Percentiles rank a stretch among this genome's conserved stretches.
Evolutionary conservation across 2,329 filamentous ascomycete species (phyloP).

Genomic region (Akanthomyces dipterigenus): DNA sequence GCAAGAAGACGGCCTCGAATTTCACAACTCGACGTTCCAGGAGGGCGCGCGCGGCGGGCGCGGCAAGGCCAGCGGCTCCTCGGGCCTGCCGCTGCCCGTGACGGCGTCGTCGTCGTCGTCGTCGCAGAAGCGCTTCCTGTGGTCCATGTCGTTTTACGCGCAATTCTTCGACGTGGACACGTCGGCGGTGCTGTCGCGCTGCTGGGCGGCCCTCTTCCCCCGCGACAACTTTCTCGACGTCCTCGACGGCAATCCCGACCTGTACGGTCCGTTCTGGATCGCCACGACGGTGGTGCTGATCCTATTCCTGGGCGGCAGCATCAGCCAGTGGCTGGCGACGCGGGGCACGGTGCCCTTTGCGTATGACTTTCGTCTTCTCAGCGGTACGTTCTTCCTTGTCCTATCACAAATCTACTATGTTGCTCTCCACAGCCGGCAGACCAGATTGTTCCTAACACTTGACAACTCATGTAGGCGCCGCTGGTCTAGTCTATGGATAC

Average conservation of each 20-base stretch:
- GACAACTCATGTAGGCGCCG: slow-evolving; percentile 51
- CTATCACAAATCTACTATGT: too few species aligned
- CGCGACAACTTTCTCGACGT: slow-evolving; percentile 94
- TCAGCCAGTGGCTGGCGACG: slow-evolving; percentile 77
- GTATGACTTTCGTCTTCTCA: slow-evolving; percentile 86
- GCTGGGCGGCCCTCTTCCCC: slow-evolving; percentile 82
- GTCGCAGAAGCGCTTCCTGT: slow-evolving; percentile 78
- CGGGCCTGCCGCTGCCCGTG: slow-evolving; percentile 50
- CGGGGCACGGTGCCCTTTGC: slow-evolving; percentile 67
- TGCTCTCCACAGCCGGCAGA: too few species aligned
- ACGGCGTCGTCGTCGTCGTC: slow-evolving; percentile 41
- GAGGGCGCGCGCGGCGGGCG: slow-evolving; percentile 45
- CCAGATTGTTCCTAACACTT: not conserved
- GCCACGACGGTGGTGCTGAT: slow-evolving; percentile 96
- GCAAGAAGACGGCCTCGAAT: slow-evolving; percentile 90
- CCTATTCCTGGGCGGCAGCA: slow-evolving; percentile 89
- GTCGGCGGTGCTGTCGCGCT: slow-evolving; percentile 76
- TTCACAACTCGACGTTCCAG: slow-evolving; percentile 86
- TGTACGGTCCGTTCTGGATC: slow-evolving; percentile 98
- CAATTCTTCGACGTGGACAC: slow-evolving; percentile 99
- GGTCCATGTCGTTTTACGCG: slow-evolving; percentile 87
- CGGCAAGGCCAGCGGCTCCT: slow-evolving; percentile 35
- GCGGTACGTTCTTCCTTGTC: slow-evolving; percentile 44
- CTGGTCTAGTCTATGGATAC: slow-evolving; percentile 92
- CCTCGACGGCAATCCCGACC: slow-evolving; percentile 89